Percentiles rank a stretch among this genome's conserved stretches.
Evolutionary conservation across 2,329 filamentous ascomycete genomes (phyloP).

Genomic region (Simplicillium aogashimaense): DNA sequence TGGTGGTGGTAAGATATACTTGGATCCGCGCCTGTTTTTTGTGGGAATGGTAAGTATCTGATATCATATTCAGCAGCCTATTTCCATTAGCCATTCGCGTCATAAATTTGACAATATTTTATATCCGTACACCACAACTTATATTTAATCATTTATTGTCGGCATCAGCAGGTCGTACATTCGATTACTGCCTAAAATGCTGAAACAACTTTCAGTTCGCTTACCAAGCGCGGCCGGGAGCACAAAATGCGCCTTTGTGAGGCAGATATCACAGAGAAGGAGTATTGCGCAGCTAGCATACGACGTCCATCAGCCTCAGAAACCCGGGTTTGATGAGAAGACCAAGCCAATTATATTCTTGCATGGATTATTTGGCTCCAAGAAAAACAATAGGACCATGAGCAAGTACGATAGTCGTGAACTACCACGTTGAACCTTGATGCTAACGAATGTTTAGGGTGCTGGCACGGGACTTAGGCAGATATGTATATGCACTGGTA

Average conservation of each 20-base stretch:
- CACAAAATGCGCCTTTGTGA: not conserved
- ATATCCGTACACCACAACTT: no score
- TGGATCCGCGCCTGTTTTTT: no score
- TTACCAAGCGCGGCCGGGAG: no score
- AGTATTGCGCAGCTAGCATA: constrained; percentile 38
- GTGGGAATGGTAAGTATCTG: no score
- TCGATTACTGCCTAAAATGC: no score
- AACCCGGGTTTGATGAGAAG: constrained; percentile 20
- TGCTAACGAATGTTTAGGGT: constrained; percentile 40
- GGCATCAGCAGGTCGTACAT: no score
- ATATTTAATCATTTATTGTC: no score
- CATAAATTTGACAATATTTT: no score
- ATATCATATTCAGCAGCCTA: no score
- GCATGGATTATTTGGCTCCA: constrained; percentile 89
- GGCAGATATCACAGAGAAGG: constrained; percentile 1
- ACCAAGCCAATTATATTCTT: constrained; percentile 68
- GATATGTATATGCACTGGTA: constrained; percentile 75
- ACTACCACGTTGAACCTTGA: constrained; percentile 7
- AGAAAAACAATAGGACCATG: constrained; percentile 88
- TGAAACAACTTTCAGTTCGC: no score
- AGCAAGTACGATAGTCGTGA: constrained; percentile 61
- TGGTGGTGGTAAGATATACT: no score
- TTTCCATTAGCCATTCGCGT: no score
- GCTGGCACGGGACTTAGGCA: constrained; percentile 68
- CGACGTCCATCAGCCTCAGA: constrained; percentile 54